These are phyloP conservation scores for Venturia asperata DNA, from an alignment of 2,329 filamentous ascomycete genomes.

Conservation along the genomic window DNA sequence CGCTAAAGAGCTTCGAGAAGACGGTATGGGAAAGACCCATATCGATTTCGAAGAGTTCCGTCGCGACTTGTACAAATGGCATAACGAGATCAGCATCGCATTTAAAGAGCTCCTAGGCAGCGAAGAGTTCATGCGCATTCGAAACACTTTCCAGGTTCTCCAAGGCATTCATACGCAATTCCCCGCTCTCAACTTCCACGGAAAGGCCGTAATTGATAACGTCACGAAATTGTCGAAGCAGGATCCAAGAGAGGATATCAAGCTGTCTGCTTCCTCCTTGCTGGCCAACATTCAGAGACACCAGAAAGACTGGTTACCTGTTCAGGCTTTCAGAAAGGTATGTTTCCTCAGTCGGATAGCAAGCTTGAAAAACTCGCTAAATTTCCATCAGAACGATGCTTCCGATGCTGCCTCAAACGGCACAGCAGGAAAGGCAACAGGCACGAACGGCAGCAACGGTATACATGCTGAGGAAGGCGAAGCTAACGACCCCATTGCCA, in stretches of 20 bases:
- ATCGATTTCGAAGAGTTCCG: conserved; percentile 83
- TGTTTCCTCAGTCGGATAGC: not conserved
- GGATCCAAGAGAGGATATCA: conserved; percentile 63
- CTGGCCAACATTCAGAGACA: conserved; percentile 62
- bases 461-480: conserved; percentile 63
- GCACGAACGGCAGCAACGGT: conserved; percentile 12
- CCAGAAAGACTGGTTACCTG: conserved; percentile 63
- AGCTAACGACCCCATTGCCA: conserved; percentile 54
- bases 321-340: conserved; percentile 65
- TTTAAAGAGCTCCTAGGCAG: conserved; percentile 75
- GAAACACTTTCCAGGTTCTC: conserved; percentile 86
- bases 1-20: conserved; percentile 61
- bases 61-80: conserved; percentile 81
- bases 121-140: conserved; percentile 94
- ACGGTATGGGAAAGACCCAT: conserved; percentile 58
- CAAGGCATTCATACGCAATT: conserved; percentile 75
- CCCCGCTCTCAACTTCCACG: conserved; percentile 86
- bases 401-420: conserved; percentile 17
- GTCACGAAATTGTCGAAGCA: conserved; percentile 56
- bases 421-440: conserved; percentile 27
- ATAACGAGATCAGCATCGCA: conserved; percentile 70
- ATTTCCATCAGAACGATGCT: not conserved
- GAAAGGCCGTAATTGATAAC: conserved; percentile 57
- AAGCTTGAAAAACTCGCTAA: conserved; percentile 3
- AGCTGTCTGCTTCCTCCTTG: conserved; percentile 64